Evolutionary conservation across 2,329 filamentous ascomycete species (phyloP), one percentile per base, ranked within the genome.

Genomic region (Fonsecaea nubica): DNA sequence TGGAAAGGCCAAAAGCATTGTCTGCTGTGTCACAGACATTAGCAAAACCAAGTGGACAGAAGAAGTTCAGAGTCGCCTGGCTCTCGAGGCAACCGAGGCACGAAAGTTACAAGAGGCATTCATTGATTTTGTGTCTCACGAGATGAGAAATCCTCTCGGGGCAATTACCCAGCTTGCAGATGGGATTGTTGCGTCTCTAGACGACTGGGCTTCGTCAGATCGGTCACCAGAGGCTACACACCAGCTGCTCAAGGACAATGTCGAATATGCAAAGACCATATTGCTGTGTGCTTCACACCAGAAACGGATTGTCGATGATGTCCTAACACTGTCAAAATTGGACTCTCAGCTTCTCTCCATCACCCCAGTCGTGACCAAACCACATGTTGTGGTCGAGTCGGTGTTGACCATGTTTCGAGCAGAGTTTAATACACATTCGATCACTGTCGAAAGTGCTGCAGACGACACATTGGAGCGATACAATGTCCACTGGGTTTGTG

Each of bases 341-440:
- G 90, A 93, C 73, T 91, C 90, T 2, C 88, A 89, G 45, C 85
- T 93, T 74, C 80, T 93, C 6, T 84, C 89, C 2, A 87, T 93
- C 8, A 89, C 89, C 0, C 90, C 90, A 1, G 86, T 89, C 18
- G 87, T 87, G 8, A 85, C 88, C 1, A 86, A 91, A 71, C 89
- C 90, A 0, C 80, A 90, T 58, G 82, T 83, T 4, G 85, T 92
- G 53, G 85, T 92, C 2, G 83, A 87, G 61, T 84, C 86, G 32
- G 87, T 89, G 0, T 76, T 93, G 48, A 91, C 89, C 74, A 93
- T 93, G 85, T 92, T 93, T 71, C 88, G 91, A 72, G 87, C 89
- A 5, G 90, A 93, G 75, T 83, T 91, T 2, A 60, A 59, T 9
- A 58, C 63, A 4, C 63, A 69, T 36, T 52, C 53, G 2, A 70